Evolutionary conservation across 1,139 yeast genomes (phyloP).

Genomic region (Eremothecium coryli): DNA sequence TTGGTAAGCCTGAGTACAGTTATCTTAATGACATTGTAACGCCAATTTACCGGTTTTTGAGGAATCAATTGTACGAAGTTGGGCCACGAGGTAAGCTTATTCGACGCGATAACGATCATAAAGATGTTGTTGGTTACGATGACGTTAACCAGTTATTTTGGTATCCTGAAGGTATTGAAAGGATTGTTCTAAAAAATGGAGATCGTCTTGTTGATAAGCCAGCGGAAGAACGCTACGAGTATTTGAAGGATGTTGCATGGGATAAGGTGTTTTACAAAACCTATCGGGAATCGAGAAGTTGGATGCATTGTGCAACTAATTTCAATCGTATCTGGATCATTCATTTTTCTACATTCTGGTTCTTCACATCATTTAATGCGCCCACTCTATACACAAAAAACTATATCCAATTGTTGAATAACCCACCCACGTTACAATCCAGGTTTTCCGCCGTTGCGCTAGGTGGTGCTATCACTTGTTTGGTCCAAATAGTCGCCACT

Average conservation of each 20-base stretch:
- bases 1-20: conserved; percentile 27
- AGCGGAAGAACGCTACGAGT: conserved; percentile 38
- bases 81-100: conserved; percentile 33
- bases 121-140: conserved; percentile 68
- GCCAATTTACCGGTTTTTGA: conserved; percentile 59
- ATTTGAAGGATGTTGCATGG: conserved; percentile 53
- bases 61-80: conserved; percentile 43
- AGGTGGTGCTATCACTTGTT: conserved; percentile 64
- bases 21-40: conserved; percentile 64
- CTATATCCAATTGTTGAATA: conserved; percentile 48
- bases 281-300: conserved; percentile 61
- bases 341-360: conserved; percentile 73
- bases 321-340: conserved; percentile 80
- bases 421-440: conserved; percentile 57
- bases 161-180: conserved; percentile 56
- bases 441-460: conserved; percentile 54
- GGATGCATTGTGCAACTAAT: conserved; percentile 70
- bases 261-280: conserved; percentile 57
- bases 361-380: conserved; percentile 66
- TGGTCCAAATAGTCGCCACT: conserved; percentile 55
- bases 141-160: conserved; percentile 81
- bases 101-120: conserved; percentile 56
- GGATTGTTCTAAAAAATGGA: conserved; percentile 39
- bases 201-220: conserved; percentile 39
- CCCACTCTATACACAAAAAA: conserved; percentile 64